Conservation (phyloP, 2,329 filamentous ascomycete species). For the Colletotrichum lentis region DNA sequence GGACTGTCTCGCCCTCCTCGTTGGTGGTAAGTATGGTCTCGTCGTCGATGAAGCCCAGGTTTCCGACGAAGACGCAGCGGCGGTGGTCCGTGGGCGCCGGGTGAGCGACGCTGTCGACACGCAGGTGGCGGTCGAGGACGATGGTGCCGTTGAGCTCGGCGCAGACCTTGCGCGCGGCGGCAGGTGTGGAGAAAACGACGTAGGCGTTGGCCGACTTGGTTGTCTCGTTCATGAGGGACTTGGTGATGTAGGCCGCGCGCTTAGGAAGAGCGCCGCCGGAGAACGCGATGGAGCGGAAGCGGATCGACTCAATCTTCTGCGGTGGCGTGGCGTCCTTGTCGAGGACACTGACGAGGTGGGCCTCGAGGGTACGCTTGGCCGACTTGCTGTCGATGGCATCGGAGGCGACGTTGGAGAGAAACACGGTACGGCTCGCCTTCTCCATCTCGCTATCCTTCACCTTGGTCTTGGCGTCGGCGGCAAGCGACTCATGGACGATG, state of each 20-base stretch:
- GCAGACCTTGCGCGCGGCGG: conserved; percentile 79
- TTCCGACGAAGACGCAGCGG: conserved; percentile 95
- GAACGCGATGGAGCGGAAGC: conserved; percentile 94
- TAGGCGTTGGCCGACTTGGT: conserved; percentile 96
- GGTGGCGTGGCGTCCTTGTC: conserved; percentile 58
- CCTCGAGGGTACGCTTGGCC: conserved; percentile 78
- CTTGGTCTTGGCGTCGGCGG: conserved; percentile 59
- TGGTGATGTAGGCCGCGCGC: conserved; percentile 92
- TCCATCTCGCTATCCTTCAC: conserved; percentile 69
- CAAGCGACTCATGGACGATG: conserved; percentile 66
- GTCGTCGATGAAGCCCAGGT: conserved; percentile 94
- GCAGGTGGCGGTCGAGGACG: conserved; percentile 85
- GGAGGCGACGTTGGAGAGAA: conserved; percentile 88
- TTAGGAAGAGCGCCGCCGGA: conserved; percentile 80
- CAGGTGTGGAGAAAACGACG: conserved; percentile 80
- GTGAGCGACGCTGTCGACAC: conserved; percentile 90
- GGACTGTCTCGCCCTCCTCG: conserved; percentile 70
- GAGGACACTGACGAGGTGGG: conserved; percentile 81
- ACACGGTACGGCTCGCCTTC: conserved; percentile 89
- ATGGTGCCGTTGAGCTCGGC: conserved; percentile 82
- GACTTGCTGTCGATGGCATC: conserved; percentile 83
- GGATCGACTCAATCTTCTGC: conserved; percentile 86
- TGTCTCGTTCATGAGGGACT: conserved; percentile 88
- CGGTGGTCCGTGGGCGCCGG: conserved; percentile 83
- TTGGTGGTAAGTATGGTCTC: conserved; percentile 75